Evolutionary conservation across 768 basidiomycete species (phyloP).

Genomic region (Lactifluus echinatus): DNA sequence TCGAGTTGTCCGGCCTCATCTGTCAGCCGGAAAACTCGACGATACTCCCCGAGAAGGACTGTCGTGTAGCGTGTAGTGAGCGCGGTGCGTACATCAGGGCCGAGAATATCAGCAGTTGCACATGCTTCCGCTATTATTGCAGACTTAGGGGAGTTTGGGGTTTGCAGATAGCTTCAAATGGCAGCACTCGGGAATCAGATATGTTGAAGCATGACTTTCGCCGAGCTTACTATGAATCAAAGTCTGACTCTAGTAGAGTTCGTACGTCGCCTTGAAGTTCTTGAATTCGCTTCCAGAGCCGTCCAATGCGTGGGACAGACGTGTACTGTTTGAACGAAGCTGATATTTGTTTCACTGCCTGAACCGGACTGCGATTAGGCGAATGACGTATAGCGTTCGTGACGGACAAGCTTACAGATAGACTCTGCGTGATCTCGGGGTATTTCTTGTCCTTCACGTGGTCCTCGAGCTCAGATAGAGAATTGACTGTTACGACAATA

Average conservation of each 20-base stretch:
- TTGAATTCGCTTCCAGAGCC: slow-evolving; percentile 71
- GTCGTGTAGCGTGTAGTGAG: slow-evolving; percentile 85
- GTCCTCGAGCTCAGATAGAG: slow-evolving; percentile 71
- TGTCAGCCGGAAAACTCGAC: slow-evolving; percentile 85
- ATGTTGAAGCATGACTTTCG: background rate
- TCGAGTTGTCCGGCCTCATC: slow-evolving; percentile 97
- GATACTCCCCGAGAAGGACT: slow-evolving; percentile 89
- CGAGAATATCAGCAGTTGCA: slow-evolving; percentile 81
- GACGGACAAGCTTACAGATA: slow-evolving; percentile 48
- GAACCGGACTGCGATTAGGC: slow-evolving; percentile 4
- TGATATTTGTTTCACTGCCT: slow-evolving; percentile 88
- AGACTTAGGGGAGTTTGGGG: slow-evolving; percentile 44
- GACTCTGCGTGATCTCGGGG: slow-evolving; percentile 71
- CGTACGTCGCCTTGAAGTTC: slow-evolving; percentile 79
- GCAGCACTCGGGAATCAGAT: background rate
- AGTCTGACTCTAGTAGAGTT: slow-evolving; percentile 76
- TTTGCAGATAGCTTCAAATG: slow-evolving; percentile 65
- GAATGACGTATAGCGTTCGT: background rate
- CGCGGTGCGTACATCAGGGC: slow-evolving; percentile 69
- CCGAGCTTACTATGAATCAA: slow-evolving; percentile 81
- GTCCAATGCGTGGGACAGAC: slow-evolving; percentile 65
- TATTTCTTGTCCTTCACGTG: slow-evolving; percentile 74
- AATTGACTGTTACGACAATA: slow-evolving; percentile 50
- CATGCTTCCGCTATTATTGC: slow-evolving; percentile 73
- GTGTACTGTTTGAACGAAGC: slow-evolving; percentile 71